Evolutionary conservation across 164 flowering plant species (phyloP), one percentile per base, ranked within the genome.

Genomic region (Amborella trichopoda): DNA sequence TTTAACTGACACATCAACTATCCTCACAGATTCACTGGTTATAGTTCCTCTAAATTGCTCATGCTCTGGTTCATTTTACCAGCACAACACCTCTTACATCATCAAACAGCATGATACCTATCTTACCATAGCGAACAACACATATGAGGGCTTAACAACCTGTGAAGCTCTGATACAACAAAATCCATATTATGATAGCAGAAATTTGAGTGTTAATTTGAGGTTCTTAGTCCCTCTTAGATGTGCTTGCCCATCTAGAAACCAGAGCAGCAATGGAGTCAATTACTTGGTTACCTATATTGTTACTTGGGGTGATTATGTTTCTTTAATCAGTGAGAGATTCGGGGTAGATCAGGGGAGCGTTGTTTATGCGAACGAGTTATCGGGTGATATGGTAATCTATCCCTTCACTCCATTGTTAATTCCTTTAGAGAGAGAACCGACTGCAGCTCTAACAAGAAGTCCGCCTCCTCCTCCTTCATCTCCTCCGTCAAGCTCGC

Each of bases 81-180:
- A 77, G 64, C 61, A 65, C 58, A 70, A 75, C 34, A 11, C 75
- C 41, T 20, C 59, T 38, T 77, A 84, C 60, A 19, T 8, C 3
- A 12, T 81, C 11, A 42, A 43, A 16, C 0, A 2, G 3, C 0
- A 3, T 0, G 87, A 81, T 25, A 77, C 80, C 1, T 81, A 79
- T 43, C 67, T 75, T 27, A 4, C 6, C 0, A 46, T 77, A 6
- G 74, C 90, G 14, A 84, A 79, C 46, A 25, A 73, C 42, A 85
- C 90, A 1, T 81, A 63, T 57, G 76, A 84, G 45, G 87, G 72
- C 12, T 70, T 84, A 23, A 63, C 79, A 23, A 84, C 84, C 24
- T 84, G 94, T 54, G 87, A 81, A 53, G 60, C 84, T 30, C 6
- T 81, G 38, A 68, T 62, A 39, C 50, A 65, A 30, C 72, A 67